Base-by-base conservation (phyloP, 768 basidiomycete genomes). In the Tylopilus rubrobrunneus region DNA sequence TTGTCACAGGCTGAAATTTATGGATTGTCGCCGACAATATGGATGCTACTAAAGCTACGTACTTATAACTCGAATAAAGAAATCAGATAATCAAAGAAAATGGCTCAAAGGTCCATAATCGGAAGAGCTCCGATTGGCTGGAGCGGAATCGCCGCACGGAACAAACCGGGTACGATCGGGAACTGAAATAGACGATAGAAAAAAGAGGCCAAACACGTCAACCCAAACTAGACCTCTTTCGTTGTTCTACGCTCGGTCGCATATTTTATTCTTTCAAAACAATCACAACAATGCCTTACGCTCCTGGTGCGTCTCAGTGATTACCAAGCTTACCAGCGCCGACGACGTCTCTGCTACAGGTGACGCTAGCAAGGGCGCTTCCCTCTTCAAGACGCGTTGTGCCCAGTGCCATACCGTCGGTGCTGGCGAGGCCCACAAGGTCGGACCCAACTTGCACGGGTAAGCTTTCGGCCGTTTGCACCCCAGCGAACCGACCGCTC, bases 401-500 rank as follows among this genome's bases (percentile, higher is more conserved):
- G 86, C 88, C 40, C 92, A 97, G 70, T 98, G 95, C 76, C 95
- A 98, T 73, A 97, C 92, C 58, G 72, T 89, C 58, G 89, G 76
- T 52, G 77, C 80, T 62, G 85, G 86, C 52, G 91, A 85, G 64
- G 78, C 83, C 40, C 79, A 93, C 78, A 91, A 90, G 73, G 93
- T 98, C 55, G 96, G 96, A 52, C 96, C 96, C 44, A 96, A 96
- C 81, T 82, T 98, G 27, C 85, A 94, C 70, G 95, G 95, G 86
- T 92, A 63, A 60, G 89, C 73, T 7, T 25, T 51, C 27, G 8
- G 19, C 39, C 1, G 2, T 4, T 0, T 9, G 9, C 19, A 0
- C 17, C 42, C 50, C 7, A 40, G 31, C 25, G 4, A 33, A 37
- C 8, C 12, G 11, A 19, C 29, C 12, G 11, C 41, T 25, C 17